Evolutionary conservation across 2,329 filamentous ascomycete species (phyloP), one percentile per base, ranked within the genome.

Genomic region (Colletotrichum simmondsii): DNA sequence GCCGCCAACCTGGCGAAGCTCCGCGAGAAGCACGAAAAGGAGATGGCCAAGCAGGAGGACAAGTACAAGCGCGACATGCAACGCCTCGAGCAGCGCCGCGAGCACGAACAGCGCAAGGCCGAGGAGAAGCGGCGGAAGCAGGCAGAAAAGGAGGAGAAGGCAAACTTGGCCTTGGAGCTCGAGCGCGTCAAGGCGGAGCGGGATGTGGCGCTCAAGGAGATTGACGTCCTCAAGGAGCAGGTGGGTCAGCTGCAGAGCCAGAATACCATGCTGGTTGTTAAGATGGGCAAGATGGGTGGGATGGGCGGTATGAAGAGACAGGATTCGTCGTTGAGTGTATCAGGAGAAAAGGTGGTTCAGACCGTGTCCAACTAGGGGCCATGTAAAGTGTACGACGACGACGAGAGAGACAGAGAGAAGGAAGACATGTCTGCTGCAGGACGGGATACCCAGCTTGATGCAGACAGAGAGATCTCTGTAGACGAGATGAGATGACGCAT

Each of bases 1-100:
- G 84, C 83, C 62, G 80, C 84, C 1, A 84, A 85, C 2, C 74
- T 90, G 5, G 85, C 87, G 35, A 92, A 91, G 79, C 85, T 91
- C 8, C 87, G 88, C 35, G 90, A 92, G 78, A 92, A 89, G 77
- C 90, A 93, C 79, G 88, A 90, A 58, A 86, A 84, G 60, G 91
- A 93, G 75, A 79, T 92, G 0, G 88, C 89, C 56, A 93, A 92
- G 78, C 89, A 92, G 65, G 89, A 92, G 75, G 91, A 91, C 59
- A 92, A 91, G 76, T 91, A 92, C 76, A 87, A 88, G 74, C 87
- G 87, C 14, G 92, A 94, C 77, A 83, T 93, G 58, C 84, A 84
- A 74, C 92, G 92, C 80, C 82, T 93, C 2, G 90, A 94, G 75
- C 87, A 90, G 75, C 91, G 90, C 82, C 89, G 90, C 60, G 85